Evolutionary conservation across 2,329 filamentous ascomycete species (phyloP).

Genomic region (Alternaria gaisen): DNA sequence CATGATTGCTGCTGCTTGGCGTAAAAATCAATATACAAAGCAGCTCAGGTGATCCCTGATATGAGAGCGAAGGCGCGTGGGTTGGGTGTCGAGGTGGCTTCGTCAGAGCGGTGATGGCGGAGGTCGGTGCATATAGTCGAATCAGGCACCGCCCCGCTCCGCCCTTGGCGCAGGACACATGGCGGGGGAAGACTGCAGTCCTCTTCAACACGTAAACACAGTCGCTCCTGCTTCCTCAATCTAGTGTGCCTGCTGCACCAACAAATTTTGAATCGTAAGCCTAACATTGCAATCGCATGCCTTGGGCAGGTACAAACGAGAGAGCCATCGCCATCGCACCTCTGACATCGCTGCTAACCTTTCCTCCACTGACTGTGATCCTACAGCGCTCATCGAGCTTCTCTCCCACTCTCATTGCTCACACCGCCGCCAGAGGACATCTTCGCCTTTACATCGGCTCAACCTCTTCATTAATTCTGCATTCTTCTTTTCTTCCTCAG

Average conservation of each 20-base stretch:
- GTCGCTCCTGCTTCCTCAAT: slow-evolving; percentile 20
- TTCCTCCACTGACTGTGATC: slow-evolving; percentile 25
- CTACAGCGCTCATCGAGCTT: slow-evolving; percentile 32
- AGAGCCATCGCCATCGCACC: slow-evolving; percentile 33
- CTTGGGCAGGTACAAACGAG: slow-evolving; percentile 29
- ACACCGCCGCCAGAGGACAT: slow-evolving; percentile 20
- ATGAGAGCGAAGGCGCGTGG: slow-evolving; percentile 30
- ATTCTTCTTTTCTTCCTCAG: slow-evolving; percentile 22
- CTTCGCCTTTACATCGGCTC: slow-evolving; percentile 15
- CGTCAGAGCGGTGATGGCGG: slow-evolving; percentile 44
- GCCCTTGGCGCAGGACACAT: slow-evolving; percentile 31
- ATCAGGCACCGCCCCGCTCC: slow-evolving; percentile 41
- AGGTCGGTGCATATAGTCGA: slow-evolving; percentile 39
- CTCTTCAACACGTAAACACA: neutral
- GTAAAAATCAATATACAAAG: slow-evolving; percentile 21
- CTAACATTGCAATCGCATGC: slow-evolving; percentile 13
- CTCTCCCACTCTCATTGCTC: slow-evolving; percentile 36
- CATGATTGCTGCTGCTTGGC: slow-evolving; percentile 66
- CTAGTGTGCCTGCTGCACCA: slow-evolving; percentile 12
- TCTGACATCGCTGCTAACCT: slow-evolving; percentile 26
- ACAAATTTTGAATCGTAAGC: slow-evolving; percentile 7
- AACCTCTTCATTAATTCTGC: slow-evolving; percentile 37
- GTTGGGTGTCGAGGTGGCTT: slow-evolving; percentile 34
- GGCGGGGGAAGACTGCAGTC: slow-evolving; percentile 22
- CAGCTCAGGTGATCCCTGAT: slow-evolving; percentile 33